A percentile compares a stretch with the other conserved stretches of the same genome.
These are phyloP conservation scores for Picea glauca DNA, from an alignment of 75 land plant genomes.

Conservation along the genomic window DNA sequence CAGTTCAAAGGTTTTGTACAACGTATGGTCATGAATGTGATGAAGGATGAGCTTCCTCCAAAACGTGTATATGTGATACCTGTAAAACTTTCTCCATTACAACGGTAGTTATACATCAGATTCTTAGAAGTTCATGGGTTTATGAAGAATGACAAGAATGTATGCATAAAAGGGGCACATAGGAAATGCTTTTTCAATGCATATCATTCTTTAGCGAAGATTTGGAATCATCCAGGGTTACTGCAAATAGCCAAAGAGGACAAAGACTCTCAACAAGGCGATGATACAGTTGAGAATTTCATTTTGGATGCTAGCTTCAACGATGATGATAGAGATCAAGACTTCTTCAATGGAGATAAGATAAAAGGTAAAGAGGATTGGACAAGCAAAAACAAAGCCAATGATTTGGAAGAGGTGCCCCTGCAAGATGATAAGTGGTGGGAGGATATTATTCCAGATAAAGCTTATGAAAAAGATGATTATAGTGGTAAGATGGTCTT, in stretches of 20 bases:
- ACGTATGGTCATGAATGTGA: conserved; percentile 83
- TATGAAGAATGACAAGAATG: conserved; percentile 26
- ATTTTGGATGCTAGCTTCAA: conserved; percentile 57
- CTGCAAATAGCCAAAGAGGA: conserved; percentile 73
- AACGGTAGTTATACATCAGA: conserved; percentile 65
- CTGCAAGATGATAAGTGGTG: no score
- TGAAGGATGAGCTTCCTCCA: conserved; percentile 87
- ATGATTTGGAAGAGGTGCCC: no score
- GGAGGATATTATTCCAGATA: no score
- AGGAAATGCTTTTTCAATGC: conserved; percentile 72
- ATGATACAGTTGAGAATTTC: conserved; percentile 70
- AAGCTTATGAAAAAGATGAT: no score
- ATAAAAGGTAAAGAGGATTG: no score
- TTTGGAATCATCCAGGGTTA: conserved; percentile 97
- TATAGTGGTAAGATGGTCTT: no score
- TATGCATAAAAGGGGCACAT: conserved; percentile 28
- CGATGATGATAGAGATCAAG: conserved; percentile 51
- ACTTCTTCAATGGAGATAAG: not conserved
- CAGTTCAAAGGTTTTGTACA: conserved; percentile 96
- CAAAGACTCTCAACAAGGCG: conserved; percentile 38
- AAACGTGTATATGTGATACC: conserved; percentile 90
- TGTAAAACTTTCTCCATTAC: conserved; percentile 86
- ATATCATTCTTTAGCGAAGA: conserved; percentile 91
- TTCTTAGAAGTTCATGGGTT: conserved; percentile 74
- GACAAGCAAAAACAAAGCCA: no score